Conservation (phyloP, 2,329 filamentous ascomycete species). For the Aureobasidium melanogenum region DNA sequence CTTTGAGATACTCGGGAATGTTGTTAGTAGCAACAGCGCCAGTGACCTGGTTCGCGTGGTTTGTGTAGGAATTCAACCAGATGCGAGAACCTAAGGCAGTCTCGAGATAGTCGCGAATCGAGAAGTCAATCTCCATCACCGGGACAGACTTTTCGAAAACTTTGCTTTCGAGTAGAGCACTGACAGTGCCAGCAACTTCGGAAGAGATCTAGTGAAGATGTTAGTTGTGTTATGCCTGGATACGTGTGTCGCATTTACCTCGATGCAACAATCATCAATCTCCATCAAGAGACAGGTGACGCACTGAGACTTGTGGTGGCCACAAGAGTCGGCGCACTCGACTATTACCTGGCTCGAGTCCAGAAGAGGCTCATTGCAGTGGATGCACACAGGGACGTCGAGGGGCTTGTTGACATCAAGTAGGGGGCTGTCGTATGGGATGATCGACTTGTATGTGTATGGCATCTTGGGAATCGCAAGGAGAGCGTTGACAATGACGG, state of each 20-base stretch:
- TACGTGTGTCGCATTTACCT: background rate
- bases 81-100: background rate
- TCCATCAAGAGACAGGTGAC: background rate
- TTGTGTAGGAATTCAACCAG: background rate
- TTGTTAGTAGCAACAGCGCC: background rate
- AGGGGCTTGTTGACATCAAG: background rate
- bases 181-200: background rate
- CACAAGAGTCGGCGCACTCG: background rate
- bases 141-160: background rate
- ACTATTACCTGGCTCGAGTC: background rate
- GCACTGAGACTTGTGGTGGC: background rate
- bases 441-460: no score
- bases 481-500: background rate
- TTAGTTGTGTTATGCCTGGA: background rate
- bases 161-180: background rate
- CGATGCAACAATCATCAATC: background rate
- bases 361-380: background rate
- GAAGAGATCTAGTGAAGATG: background rate
- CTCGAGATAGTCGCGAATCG: background rate
- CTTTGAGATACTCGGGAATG: no score
- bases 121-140: background rate
- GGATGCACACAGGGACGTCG: background rate
- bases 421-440: background rate
- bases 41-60: background rate
- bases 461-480: background rate